Evolutionary conservation across 257 asterid genomes (phyloP).

Genomic region (Forsythia suspensa): DNA sequence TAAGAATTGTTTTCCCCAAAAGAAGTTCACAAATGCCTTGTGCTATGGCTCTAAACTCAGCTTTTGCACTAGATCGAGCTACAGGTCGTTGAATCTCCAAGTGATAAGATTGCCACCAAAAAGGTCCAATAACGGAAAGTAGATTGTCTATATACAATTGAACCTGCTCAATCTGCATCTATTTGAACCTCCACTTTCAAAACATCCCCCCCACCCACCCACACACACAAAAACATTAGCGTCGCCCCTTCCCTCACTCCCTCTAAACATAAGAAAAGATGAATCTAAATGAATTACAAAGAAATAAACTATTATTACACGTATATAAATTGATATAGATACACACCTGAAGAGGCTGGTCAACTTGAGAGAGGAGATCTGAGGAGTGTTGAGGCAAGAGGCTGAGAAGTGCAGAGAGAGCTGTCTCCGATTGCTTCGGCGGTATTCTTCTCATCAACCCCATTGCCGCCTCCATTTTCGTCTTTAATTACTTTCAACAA

Average conservation of each 20-base stretch:
- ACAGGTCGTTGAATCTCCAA: not conserved
- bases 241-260: too few species aligned
- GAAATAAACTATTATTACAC: too few species aligned
- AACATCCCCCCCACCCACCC: not conserved
- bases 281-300: not conserved
- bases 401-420: constrained; percentile 80
- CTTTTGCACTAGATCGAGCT: not conserved
- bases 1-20: not conserved
- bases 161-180: not conserved
- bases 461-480: constrained; percentile 87
- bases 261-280: not conserved
- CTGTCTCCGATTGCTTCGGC: constrained; percentile 82
- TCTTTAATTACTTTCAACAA: not conserved
- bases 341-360: constrained; percentile 93
- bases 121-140: not conserved
- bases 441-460: constrained; percentile 98
- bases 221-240: not conserved
- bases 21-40: not conserved
- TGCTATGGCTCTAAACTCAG: not conserved
- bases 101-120: not conserved
- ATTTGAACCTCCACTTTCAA: not conserved
- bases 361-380: constrained; percentile 97
- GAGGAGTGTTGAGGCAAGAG: constrained; percentile 91
- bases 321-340: too few species aligned
- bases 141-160: not conserved